Evolutionary conservation across 2,329 filamentous ascomycete genomes (phyloP).

Genomic region (Aciculosporium take): DNA sequence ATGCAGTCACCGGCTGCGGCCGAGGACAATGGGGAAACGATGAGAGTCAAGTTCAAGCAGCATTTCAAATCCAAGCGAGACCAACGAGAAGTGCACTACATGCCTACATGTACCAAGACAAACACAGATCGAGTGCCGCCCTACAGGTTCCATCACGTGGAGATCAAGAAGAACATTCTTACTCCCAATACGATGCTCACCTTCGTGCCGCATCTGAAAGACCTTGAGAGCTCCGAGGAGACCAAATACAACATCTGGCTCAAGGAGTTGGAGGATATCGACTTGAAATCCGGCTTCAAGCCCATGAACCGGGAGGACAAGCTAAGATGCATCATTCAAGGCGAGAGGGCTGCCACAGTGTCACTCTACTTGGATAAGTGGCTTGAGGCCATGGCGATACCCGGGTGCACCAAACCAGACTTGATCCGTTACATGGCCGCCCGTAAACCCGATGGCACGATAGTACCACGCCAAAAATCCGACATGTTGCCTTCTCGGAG

Average conservation of each 20-base stretch:
- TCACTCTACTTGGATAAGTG: constrained; percentile 40
- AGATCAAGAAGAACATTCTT: constrained; percentile 44
- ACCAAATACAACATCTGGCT: constrained; percentile 41
- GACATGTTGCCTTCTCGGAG: constrained; percentile 35
- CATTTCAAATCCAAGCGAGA: constrained; percentile 30
- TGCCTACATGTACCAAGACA: constrained; percentile 33
- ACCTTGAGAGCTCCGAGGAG: constrained; percentile 42
- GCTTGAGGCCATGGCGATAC: constrained; percentile 34
- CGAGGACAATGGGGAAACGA: constrained; percentile 23
- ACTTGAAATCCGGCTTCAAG: constrained; percentile 42
- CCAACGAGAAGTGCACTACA: constrained; percentile 26
- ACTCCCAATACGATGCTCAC: constrained; percentile 46
- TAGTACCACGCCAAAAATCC: constrained; percentile 40
- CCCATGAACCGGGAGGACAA: constrained; percentile 38
- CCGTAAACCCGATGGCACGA: constrained; percentile 30
- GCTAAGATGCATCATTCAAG: constrained; percentile 30
- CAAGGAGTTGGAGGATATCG: constrained; percentile 41
- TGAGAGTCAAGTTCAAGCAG: constrained; percentile 39
- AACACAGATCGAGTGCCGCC: constrained; percentile 38
- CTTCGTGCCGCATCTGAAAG: constrained; percentile 44
- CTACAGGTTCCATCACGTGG: constrained; percentile 45
- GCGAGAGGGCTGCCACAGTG: constrained; percentile 37
- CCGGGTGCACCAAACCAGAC: constrained; percentile 36
- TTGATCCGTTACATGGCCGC: constrained; percentile 40
- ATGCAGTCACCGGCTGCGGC: constrained; percentile 23